Evolutionary conservation across 140 eudicot genomes (phyloP).

Genomic region (Ambrosia hybrid): DNA sequence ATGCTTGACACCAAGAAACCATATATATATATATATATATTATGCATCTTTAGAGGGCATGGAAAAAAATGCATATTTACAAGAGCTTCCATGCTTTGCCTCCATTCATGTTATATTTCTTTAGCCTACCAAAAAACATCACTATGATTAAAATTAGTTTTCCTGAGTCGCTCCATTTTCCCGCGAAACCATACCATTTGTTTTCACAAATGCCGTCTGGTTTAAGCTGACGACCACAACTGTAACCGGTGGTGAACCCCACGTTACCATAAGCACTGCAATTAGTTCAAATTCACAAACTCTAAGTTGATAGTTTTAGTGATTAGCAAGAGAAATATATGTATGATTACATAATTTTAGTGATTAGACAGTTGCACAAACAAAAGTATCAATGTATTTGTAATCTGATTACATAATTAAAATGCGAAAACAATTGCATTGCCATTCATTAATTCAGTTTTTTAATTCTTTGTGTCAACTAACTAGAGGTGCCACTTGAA

Average conservation of each 20-base stretch:
- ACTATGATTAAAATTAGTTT: slow-evolving; percentile 52
- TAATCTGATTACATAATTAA: background rate
- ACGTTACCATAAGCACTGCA: slow-evolving; percentile 78
- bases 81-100: slow-evolving; percentile 59
- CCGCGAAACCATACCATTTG: slow-evolving; percentile 54
- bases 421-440: background rate
- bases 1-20: slow-evolving; percentile 16
- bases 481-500: background rate
- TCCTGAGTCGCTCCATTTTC: slow-evolving; percentile 60
- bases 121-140: slow-evolving; percentile 76
- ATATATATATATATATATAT: background rate
- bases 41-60: slow-evolving; percentile 10
- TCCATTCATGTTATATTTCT: slow-evolving; percentile 56
- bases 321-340: background rate
- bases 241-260: slow-evolving; percentile 65
- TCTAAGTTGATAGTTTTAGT: background rate
- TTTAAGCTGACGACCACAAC: slow-evolving; percentile 47
- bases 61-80: slow-evolving; percentile 23
- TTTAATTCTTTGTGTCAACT: background rate
- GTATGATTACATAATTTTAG: too few relatives aligned
- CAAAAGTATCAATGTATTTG: too few relatives aligned
- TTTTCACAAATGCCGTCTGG: slow-evolving; percentile 44
- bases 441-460: background rate
- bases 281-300: background rate
- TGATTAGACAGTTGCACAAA: too few relatives aligned